Percentiles rank a stretch among this genome's conserved stretches.
These are phyloP conservation scores for Helicostylum pulchrum DNA, from an alignment of 192 early-diverging fungal species.

Conservation along the genomic window DNA sequence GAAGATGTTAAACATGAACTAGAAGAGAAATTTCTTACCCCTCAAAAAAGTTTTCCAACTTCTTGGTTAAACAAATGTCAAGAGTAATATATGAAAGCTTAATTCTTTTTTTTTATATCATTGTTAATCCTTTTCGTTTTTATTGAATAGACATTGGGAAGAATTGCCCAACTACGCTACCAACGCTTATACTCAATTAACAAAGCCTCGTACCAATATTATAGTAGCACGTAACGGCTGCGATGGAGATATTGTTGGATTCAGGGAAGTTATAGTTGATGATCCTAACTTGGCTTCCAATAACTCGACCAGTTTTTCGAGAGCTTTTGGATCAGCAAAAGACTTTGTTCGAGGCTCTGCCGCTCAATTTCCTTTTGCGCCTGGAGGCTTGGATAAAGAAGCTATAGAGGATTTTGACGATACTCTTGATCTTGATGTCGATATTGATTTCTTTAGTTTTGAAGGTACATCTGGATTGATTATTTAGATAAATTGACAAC, in stretches of 20 bases:
- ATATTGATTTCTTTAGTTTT: conserved; percentile 25
- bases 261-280: conserved; percentile 33
- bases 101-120: conserved; percentile 1
- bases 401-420: conserved; percentile 27
- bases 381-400: conserved; percentile 63
- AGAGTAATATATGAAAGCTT: conserved; percentile 32
- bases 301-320: conserved; percentile 72
- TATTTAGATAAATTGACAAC: not conserved
- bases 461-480: not conserved
- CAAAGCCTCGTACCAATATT: conserved; percentile 47
- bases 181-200: conserved; percentile 42
- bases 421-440: conserved; percentile 22
- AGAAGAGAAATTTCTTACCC: conserved; percentile 53
- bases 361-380: conserved; percentile 71
- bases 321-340: conserved; percentile 50
- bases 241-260: conserved; percentile 49
- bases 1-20: conserved; percentile 43
- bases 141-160: conserved; percentile 34
- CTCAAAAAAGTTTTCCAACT: conserved; percentile 48
- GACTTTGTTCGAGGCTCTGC: conserved; percentile 72
- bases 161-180: conserved; percentile 41
- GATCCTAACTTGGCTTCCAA: conserved; percentile 39
- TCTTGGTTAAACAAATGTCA: conserved; percentile 56
- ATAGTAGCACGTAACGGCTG: conserved; percentile 49
- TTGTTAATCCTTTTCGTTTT: not conserved